A percentile compares a stretch with the other conserved stretches of the same genome.
These are phyloP conservation scores for Arachis stenosperma DNA, from an alignment of 306 rosid species.

Conservation along the genomic window DNA sequence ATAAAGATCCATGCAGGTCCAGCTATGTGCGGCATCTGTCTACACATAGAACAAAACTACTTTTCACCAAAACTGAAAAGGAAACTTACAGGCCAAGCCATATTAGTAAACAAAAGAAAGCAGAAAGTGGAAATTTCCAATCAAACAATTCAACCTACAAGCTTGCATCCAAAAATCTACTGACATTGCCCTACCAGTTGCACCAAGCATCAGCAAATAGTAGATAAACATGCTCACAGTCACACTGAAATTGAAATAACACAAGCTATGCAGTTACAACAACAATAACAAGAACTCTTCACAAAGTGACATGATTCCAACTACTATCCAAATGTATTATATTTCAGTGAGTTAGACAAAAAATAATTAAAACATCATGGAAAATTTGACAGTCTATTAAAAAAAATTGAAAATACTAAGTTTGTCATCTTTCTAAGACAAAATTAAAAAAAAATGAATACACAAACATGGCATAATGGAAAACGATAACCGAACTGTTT, in stretches of 20 bases:
- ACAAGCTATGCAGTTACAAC: not conserved
- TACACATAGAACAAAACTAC: conserved; percentile 35
- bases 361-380: not conserved
- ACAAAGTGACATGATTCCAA: not conserved
- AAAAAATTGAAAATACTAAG: too few relatives aligned
- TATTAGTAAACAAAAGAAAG: not conserved
- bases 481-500: not conserved
- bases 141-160: not conserved
- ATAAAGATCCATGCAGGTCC: conserved; percentile 93
- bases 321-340: not conserved
- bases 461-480: not conserved
- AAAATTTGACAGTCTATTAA: too few relatives aligned
- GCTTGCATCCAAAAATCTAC: not conserved
- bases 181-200: not conserved
- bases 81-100: not conserved
- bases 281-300: not conserved
- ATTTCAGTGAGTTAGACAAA: not conserved
- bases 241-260: conserved; percentile 9
- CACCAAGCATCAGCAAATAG: not conserved
- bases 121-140: not conserved
- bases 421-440: too few relatives aligned
- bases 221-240: not conserved
- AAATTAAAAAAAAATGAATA: not conserved
- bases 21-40: conserved; percentile 87
- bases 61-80: conserved; percentile 3